Evolutionary conservation across 164 flowering plant genomes (phyloP).

Genomic region (Magnolia kwangsiensis): DNA sequence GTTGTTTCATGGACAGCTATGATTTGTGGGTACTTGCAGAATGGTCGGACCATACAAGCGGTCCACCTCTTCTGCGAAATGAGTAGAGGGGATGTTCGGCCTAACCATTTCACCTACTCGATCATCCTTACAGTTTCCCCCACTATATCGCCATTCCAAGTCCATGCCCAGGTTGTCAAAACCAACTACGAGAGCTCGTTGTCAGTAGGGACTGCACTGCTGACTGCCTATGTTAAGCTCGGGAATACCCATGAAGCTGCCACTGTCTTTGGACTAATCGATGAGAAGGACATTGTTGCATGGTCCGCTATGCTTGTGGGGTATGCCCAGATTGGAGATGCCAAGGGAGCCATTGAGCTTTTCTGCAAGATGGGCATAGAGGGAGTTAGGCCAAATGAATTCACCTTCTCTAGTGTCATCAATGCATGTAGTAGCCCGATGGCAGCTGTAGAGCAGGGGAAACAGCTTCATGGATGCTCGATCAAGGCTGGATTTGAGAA

Average conservation of each 20-base stretch:
- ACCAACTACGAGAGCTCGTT: slow-evolving; percentile 48
- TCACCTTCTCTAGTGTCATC: slow-evolving; percentile 65
- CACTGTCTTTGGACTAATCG: slow-evolving; percentile 52
- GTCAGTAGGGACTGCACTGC: slow-evolving; percentile 78
- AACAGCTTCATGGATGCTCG: slow-evolving; percentile 70
- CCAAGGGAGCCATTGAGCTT: slow-evolving; percentile 47
- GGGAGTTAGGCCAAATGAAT: slow-evolving; percentile 66
- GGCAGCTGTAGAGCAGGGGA: slow-evolving; percentile 77
- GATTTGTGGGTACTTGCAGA: slow-evolving; percentile 69
- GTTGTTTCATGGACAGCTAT: slow-evolving; percentile 94
- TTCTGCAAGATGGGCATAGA: slow-evolving; percentile 42
- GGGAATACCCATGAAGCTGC: slow-evolving; percentile 53
- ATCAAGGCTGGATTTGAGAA: slow-evolving; percentile 53
- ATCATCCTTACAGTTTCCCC: slow-evolving; percentile 64
- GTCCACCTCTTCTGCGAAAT: slow-evolving; percentile 50
- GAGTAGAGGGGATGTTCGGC: slow-evolving; percentile 58
- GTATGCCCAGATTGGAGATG: slow-evolving; percentile 66
- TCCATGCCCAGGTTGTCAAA: slow-evolving; percentile 76
- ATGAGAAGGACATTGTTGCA: slow-evolving; percentile 74
- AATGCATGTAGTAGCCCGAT: slow-evolving; percentile 65
- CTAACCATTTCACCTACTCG: slow-evolving; percentile 80
- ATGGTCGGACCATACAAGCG: slow-evolving; percentile 44
- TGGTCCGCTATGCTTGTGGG: slow-evolving; percentile 97
- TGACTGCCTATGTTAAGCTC: slow-evolving; percentile 63
- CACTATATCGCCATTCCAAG: slow-evolving; percentile 46